phyloP scores from a whole-genome alignment of 352 stramenopile species.

The Phytophthora kernoviae region DNA sequence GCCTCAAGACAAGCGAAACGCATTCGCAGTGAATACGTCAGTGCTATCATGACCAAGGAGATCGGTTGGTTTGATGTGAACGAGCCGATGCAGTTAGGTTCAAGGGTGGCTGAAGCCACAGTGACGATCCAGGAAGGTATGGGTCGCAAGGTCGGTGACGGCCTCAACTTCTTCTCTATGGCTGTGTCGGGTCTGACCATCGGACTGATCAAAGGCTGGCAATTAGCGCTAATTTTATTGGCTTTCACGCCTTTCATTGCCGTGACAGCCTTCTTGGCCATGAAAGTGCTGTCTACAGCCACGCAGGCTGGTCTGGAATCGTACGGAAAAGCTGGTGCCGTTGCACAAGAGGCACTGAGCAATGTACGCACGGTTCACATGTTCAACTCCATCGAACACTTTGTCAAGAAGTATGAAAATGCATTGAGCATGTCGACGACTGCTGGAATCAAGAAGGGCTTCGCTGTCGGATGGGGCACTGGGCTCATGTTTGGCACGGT shows the following conservation, averaged over 20 bases:
- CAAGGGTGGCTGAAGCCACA: conserved; percentile 53
- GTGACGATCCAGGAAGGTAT: conserved; percentile 73
- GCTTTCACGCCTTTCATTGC: conserved; percentile 73
- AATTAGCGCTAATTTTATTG: conserved; percentile 67
- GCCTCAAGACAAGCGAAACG: conserved; percentile 65
- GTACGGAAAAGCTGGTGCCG: conserved; percentile 64
- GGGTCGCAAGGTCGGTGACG: conserved; percentile 61
- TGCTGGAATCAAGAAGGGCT: conserved; percentile 50
- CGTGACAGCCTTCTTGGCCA: conserved; percentile 48
- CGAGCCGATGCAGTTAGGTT: conserved; percentile 59
- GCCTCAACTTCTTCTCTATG: conserved; percentile 66
- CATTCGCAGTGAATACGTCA: conserved; percentile 59
- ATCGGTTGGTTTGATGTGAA: conserved; percentile 79
- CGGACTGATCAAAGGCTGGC: conserved; percentile 67
- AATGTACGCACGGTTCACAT: conserved; percentile 83
- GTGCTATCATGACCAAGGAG: conserved; percentile 61
- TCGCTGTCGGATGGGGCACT: conserved; percentile 62
- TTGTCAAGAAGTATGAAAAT: conserved; percentile 62
- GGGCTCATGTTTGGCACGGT: conserved; percentile 71
- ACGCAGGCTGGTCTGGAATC: conserved; percentile 60
- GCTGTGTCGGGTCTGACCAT: conserved; percentile 65
- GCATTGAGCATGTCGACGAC: conserved; percentile 48
- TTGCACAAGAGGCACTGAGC: conserved; percentile 75
- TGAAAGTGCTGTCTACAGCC: conserved; percentile 51
- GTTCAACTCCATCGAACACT: conserved; percentile 72